Percentiles rank a stretch among this genome's conserved stretches.
Evolutionary conservation across 164 flowering plant genomes (phyloP).

Genomic region (Sextonia rubra): DNA sequence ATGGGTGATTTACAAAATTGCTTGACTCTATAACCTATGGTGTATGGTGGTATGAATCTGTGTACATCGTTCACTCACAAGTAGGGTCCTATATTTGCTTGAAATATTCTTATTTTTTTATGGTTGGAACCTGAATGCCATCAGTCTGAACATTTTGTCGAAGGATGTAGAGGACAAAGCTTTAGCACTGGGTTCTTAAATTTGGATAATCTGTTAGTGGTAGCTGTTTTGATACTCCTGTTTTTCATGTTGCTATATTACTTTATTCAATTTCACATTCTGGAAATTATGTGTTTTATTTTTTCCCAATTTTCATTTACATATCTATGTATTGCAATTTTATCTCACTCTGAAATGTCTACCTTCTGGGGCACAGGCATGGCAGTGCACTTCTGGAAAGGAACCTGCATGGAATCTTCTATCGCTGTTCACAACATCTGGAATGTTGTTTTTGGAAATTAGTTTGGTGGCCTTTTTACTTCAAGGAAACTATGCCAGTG

Average conservation of each 20-base stretch:
- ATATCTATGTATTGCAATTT: background rate
- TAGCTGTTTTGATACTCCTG: background rate
- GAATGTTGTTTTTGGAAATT: slow-evolving; percentile 54
- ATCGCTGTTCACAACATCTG: slow-evolving; percentile 51
- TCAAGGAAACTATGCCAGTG: slow-evolving; percentile 57
- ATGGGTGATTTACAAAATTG: no score
- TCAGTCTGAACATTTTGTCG: no score
- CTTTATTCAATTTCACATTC: background rate
- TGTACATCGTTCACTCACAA: no score
- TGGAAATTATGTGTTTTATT: background rate
- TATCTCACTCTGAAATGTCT: background rate
- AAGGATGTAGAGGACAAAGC: no score
- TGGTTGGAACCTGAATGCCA: no score
- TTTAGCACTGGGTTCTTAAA: no score
- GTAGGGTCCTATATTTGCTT: no score
- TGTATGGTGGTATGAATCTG: no score
- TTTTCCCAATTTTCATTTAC: background rate
- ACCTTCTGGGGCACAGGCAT: slow-evolving; percentile 30
- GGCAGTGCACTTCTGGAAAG: slow-evolving; percentile 59
- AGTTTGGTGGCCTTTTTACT: slow-evolving; percentile 62
- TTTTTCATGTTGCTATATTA: background rate
- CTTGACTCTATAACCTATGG: no score
- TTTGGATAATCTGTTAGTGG: no score
- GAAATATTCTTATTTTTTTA: no score
- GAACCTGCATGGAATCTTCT: slow-evolving; percentile 49